Base-by-base conservation (phyloP, 1,139 yeast species). In the Pichia cactophila region DNA sequence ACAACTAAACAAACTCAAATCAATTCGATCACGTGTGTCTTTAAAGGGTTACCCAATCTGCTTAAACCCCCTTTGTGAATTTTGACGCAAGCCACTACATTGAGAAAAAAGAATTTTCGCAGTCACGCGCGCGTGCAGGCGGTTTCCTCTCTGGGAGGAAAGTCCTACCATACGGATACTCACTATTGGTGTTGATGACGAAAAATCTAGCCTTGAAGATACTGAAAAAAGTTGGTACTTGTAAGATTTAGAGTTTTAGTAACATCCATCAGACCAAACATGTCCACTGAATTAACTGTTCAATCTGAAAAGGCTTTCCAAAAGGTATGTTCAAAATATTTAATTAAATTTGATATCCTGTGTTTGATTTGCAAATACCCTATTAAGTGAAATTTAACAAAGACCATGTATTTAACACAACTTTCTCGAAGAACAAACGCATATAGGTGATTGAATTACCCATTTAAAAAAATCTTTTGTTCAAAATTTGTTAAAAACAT, bases 231-330 rank as follows among this genome's bases (percentile, higher is more conserved):
- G 23, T 37, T 12, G 4, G 9, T 8, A 37, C 40, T 16, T 16
- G 3, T 4, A 12, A 38, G 26, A 4, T 38, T 38, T 12, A 10
- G 23, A 20, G 23, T 38, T 38, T 38, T 11, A 38, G 29, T 28
- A 51, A 48, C 48, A 49, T 48, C 42, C 37, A 44, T 47, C 55
- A 50, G 56, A 55, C 46, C 54, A 57, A 78, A 79, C 80, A 92
- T 92, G 97, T 95, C 97, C 75, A 86, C 97, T 77, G 99, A 92
- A 86, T 89, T 92, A 81, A 89, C 96, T 76, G 99, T 94, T 80
- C 99, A 92, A 86, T 86, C 97, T 74, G 98, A 94, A 84, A 92
- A 96, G 81, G 98, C 98, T 87, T 92, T 85, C 96, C 98, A 92
- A 86, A 94, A 92, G 95, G 95, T 86, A 81, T 73, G 94, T 77